Evolutionary conservation across 2,329 filamentous ascomycete genomes (phyloP), one percentile per base, ranked within the genome.

Genomic region (Aspergillus eucalypticola): DNA sequence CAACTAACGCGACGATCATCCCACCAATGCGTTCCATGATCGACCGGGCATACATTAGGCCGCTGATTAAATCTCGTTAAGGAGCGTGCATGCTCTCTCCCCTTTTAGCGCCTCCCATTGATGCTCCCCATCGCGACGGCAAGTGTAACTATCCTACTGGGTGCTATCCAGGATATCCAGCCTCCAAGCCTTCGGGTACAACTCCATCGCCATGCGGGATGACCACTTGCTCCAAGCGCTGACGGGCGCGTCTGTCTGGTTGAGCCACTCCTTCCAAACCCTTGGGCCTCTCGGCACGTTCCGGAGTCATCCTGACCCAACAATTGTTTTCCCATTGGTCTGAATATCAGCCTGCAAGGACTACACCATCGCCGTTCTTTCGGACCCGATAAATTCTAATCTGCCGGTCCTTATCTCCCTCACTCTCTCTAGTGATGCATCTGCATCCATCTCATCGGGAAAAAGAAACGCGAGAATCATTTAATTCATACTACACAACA

Each of bases 41-140:
- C 66, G 66, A 65, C 66, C 54, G 32, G 51, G 38, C 64, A 60
- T 63, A 61, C 64, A 65, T 60, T 63, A 66, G 60, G 44, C 52
- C 59, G 59, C 52, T 59, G 56, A 61, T 51, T 44, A 29, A 57
- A 60, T 56, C 39, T 53, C n/a, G 51, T 54, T 62, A 56, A 25
- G 17, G 42, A 46, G 39, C 53, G 23, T 44, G 53, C 53, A 55
- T 55, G 3, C 38, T 21, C 35, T 13, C 41, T 44, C 41, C 21
- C 41, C 19, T 44, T 44, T 44, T 44, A 44, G 41, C 41, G 41
- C 32, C 19, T 29, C 21, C 41, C 41, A 13, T 44, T 19, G 41
- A 44, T 17, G 41, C 38, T 29, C 15, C 25, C 35, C 8, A 54
- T 29, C 52, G n/a, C 17, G 46, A 25, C 32, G 32, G 32, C 32